phyloP scores from a whole-genome alignment of 331 rosid species.

The Acacia concinna region DNA sequence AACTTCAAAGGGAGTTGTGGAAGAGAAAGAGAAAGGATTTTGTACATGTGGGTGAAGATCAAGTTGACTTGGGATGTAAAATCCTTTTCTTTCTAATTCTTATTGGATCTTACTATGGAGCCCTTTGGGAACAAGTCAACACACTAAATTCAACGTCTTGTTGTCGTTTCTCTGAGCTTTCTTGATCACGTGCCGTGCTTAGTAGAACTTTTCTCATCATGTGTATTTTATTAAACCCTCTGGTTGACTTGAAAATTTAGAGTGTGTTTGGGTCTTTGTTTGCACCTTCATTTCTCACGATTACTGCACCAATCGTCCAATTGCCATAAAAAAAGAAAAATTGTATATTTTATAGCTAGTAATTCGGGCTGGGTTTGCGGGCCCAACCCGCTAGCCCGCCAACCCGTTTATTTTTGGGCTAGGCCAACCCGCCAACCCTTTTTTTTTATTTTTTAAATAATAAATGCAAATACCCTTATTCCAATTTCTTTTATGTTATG shows the following conservation, averaged over 20 bases:
- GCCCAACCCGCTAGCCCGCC: too few relatives aligned
- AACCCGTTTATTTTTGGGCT: too few relatives aligned
- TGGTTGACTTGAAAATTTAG: neutral
- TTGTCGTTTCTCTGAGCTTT: neutral
- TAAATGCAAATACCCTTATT: too few relatives aligned
- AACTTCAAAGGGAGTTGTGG: neutral
- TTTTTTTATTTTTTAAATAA: too few relatives aligned
- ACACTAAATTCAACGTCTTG: neutral
- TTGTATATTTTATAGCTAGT: too few relatives aligned
- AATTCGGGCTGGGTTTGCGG: too few relatives aligned
- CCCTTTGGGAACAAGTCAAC: neutral
- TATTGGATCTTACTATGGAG: neutral
- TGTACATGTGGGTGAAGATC: neutral
- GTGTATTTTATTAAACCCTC: neutral
- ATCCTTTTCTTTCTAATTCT: neutral
- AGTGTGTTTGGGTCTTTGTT: too few relatives aligned
- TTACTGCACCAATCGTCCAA: too few relatives aligned
- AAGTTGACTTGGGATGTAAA: neutral
- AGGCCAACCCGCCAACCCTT: too few relatives aligned
- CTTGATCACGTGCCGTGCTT: neutral
- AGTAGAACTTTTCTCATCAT: neutral
- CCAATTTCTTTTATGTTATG: too few relatives aligned
- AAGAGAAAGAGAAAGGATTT: neutral
- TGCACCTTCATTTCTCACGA: too few relatives aligned
- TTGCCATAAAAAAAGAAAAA: too few relatives aligned